These are phyloP conservation scores for Orychophragmus violaceus DNA, from an alignment of 345 rosid species.

Conservation along the genomic window DNA sequence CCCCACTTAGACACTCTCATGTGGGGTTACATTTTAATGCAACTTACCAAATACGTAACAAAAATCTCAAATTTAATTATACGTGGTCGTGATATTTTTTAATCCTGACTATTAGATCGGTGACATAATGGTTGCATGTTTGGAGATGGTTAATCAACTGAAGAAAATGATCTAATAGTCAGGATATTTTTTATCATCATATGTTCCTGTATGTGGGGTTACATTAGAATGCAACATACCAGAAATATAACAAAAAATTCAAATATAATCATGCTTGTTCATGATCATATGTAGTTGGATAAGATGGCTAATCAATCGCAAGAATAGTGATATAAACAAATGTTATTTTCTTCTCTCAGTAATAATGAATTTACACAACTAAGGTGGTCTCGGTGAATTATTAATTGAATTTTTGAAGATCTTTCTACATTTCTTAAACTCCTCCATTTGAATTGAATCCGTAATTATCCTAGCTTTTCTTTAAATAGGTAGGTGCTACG, in stretches of 20 bases:
- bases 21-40: constrained; percentile 23
- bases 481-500: background rate
- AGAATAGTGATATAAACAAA: background rate
- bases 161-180: background rate
- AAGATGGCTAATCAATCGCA: background rate
- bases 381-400: no score
- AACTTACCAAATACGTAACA: constrained; percentile 13
- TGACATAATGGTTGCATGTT: constrained; percentile 7
- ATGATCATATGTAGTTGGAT: background rate
- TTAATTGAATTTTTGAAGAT: no score
- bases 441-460: no score
- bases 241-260: constrained; percentile 2
- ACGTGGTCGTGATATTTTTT: background rate
- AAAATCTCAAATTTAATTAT: background rate
- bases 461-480: background rate
- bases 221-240: constrained; percentile 15
- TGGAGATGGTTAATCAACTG: background rate
- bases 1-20: constrained; percentile 13
- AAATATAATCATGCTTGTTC: background rate
- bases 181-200: background rate
- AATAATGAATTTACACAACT: no score
- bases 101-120: background rate
- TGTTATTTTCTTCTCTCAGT: no score
- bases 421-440: no score
- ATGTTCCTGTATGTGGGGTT: background rate